Evolutionary conservation across 257 asterid genomes (phyloP), one percentile per base, ranked within the genome.

Genomic region (Nyctanthes arbortristis): DNA sequence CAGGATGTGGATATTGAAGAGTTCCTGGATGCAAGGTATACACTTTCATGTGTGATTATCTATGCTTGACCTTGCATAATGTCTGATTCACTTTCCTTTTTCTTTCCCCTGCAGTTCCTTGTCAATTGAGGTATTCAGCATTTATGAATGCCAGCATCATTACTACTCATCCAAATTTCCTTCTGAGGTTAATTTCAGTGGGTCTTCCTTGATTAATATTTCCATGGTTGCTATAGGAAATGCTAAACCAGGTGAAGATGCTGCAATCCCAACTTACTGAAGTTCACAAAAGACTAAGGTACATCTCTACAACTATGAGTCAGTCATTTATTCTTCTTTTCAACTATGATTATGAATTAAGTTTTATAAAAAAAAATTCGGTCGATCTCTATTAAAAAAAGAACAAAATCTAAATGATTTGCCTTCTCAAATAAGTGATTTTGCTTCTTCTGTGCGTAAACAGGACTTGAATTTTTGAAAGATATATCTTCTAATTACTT

Each of bases 1-100:
- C 96, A 86, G 61, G 97, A 89, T 65, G 89, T 89, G 63, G 89
- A 89, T 72, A 78, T 91, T 65, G 89, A 89, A 62, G 97, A 88
- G 73, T 89, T 86, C 79, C 87, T 92, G 73, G 92, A 86, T 73
- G 72, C 88, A 47, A 86, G 96, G 97, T 92, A 74, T 28, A 67
- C 45, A 60, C 16, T 62, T 71, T 57, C 37, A 52, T 58, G 12
- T 12, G 4, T 59, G 27, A 32, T 20, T 69, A 62, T 66, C 11
- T 58, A 55, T 39, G 11, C 63, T 37, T 65, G 8, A 60, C n/a
- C 36, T 56, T n/a, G 60, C 54, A 18, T 62, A 39, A 13, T 47
- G 0, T 70, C 72, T 74, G 33, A 63, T 70, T 72, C 4, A 30
- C 59, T 20, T 22, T 52, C 8, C 33, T n/a, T 43, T 35, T 69